Conservation (phyloP, 176 grass and related monocot genomes). For the Eremochloa ophiuroides region DNA sequence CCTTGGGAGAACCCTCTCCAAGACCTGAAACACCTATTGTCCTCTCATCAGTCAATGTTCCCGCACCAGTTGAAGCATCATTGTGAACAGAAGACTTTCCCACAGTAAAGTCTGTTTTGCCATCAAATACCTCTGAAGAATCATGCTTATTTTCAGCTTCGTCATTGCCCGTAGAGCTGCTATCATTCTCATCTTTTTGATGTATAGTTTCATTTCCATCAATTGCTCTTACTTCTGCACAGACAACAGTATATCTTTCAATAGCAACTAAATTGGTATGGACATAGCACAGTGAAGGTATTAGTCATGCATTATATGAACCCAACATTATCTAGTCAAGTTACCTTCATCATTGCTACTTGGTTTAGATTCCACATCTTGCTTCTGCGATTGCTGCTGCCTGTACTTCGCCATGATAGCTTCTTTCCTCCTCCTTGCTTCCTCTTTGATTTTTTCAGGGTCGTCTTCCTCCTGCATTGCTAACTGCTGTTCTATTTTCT, state of each 20-base stretch:
- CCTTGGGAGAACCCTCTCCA: constrained; percentile 91
- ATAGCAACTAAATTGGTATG: background rate
- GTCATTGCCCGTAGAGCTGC: constrained; percentile 14
- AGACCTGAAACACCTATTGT: constrained; percentile 45
- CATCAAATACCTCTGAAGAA: constrained; percentile 51
- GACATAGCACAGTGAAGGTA: background rate
- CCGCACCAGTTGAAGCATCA: constrained; percentile 21
- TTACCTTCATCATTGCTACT: constrained; percentile 62
- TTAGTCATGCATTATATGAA: background rate
- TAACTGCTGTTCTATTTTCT: constrained; percentile 90
- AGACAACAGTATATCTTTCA: background rate
- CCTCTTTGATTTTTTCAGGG: constrained; percentile 92
- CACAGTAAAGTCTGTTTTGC: constrained; percentile 54
- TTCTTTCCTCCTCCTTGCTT: constrained; percentile 89
- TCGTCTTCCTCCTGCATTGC: constrained; percentile 92
- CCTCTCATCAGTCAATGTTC: constrained; percentile 32
- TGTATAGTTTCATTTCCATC: constrained; percentile 16
- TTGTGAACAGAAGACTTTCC: constrained; percentile 60
- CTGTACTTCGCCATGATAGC: constrained; percentile 88
- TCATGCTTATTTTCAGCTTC: constrained; percentile 50
- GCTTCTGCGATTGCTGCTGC: constrained; percentile 54
- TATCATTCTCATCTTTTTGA: constrained; percentile 32
- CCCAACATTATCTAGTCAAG: background rate
- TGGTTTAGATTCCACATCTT: constrained; percentile 41
- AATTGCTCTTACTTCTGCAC: constrained; percentile 23